Percentiles rank a stretch among this genome's conserved stretches.
Conservation (phyloP, 208 protist genomes). For the Tritrichomonas musculus region DNA sequence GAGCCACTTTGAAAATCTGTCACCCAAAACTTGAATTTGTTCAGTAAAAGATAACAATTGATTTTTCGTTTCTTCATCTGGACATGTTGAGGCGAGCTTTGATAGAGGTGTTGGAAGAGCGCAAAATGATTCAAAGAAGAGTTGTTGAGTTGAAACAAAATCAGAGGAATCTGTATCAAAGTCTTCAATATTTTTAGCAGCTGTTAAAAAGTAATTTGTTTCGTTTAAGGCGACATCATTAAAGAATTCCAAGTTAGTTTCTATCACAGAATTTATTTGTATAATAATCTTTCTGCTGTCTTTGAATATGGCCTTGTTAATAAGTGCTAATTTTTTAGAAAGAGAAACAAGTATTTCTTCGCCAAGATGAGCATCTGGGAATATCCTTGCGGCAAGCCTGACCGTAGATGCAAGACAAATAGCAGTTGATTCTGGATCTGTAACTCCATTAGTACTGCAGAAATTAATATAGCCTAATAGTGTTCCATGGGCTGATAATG, state of each 20-base stretch:
- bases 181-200: neutral
- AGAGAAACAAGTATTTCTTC: neutral
- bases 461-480: neutral
- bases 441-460: neutral
- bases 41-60: neutral
- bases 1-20: neutral
- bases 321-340: neutral
- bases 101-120: neutral
- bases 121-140: neutral
- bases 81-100: neutral
- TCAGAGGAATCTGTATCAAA: neutral
- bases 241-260: conserved; percentile 21
- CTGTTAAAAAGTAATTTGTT: neutral
- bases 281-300: neutral
- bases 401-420: neutral
- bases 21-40: neutral
- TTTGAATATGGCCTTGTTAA: neutral
- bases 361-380: neutral
- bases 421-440: neutral
- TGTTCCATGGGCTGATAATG: neutral
- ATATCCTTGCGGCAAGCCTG: neutral
- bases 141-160: neutral
- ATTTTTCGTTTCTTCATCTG: neutral
- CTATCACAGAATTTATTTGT: neutral
- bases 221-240: neutral